Conservation (phyloP, 176 grass and related monocot genomes). For the Aegilops speltoides region DNA sequence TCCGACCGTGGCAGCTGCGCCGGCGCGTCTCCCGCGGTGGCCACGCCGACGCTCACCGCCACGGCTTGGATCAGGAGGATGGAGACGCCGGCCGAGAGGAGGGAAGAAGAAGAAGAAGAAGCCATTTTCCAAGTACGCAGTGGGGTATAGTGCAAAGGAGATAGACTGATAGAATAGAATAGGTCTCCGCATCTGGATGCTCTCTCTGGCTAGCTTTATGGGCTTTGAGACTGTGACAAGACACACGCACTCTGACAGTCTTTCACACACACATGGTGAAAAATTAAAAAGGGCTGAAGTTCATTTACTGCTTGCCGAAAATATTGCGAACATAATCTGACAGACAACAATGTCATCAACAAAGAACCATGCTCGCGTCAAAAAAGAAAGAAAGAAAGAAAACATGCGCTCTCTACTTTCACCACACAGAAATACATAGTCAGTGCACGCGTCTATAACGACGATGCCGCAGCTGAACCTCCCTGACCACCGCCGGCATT, state of each 20-base stretch:
- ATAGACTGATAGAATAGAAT: neutral
- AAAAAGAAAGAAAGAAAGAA: too few relatives aligned
- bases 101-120: neutral
- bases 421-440: too few relatives aligned
- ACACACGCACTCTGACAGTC: neutral
- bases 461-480: too few relatives aligned
- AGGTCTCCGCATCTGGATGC: neutral
- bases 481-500: too few relatives aligned
- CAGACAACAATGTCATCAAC: neutral
- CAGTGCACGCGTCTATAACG: too few relatives aligned
- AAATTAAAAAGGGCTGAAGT: neutral
- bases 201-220: constrained; percentile 33
- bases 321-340: neutral
- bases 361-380: neutral
- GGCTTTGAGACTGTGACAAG: neutral
- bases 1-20: constrained; percentile 45
- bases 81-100: neutral
- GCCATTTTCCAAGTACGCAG: constrained; percentile 18
- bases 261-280: neutral
- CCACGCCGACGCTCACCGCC: too few relatives aligned
- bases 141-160: constrained; percentile 2
- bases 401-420: too few relatives aligned
- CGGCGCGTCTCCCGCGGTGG: constrained; percentile 14
- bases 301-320: neutral
- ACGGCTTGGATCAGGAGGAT: neutral